Evolutionary conservation across 2,329 filamentous ascomycete species (phyloP).

Genomic region (Cercospora beticola): DNA sequence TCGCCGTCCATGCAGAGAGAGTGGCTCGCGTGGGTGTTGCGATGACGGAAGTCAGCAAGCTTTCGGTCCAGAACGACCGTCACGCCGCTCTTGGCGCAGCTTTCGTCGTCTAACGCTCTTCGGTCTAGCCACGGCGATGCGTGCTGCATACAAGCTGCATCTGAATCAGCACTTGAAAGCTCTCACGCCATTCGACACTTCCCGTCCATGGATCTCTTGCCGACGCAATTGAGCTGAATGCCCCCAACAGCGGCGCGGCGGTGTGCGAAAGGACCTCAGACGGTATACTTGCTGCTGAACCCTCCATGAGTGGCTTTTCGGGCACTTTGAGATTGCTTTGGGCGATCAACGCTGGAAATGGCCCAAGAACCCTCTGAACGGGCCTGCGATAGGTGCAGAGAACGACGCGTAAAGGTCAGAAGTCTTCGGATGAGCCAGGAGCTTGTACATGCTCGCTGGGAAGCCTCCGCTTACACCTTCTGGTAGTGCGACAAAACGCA

Average conservation of each 20-base stretch:
- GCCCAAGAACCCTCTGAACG: constrained; percentile 32
- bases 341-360: constrained; percentile 20
- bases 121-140: constrained; percentile 1
- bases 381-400: constrained; percentile 38
- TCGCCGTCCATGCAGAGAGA: constrained; percentile 1
- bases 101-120: background rate
- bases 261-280: background rate
- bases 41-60: constrained; percentile 3
- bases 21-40: background rate
- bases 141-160: background rate
- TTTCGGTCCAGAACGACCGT: background rate
- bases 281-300: background rate
- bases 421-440: background rate
- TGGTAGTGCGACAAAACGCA: constrained; percentile 36
- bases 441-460: background rate
- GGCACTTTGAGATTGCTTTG: constrained; percentile 4
- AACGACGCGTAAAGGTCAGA: constrained; percentile 38
- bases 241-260: background rate
- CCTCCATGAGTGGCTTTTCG: constrained; percentile 1
- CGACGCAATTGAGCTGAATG: background rate
- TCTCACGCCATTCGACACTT: constrained; percentile 11
- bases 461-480: constrained; percentile 2
- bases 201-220: background rate
- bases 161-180: constrained; percentile 7
- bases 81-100: background rate